Base-by-base conservation (phyloP, 768 basidiomycete species). In the Amylocystis lapponica region DNA sequence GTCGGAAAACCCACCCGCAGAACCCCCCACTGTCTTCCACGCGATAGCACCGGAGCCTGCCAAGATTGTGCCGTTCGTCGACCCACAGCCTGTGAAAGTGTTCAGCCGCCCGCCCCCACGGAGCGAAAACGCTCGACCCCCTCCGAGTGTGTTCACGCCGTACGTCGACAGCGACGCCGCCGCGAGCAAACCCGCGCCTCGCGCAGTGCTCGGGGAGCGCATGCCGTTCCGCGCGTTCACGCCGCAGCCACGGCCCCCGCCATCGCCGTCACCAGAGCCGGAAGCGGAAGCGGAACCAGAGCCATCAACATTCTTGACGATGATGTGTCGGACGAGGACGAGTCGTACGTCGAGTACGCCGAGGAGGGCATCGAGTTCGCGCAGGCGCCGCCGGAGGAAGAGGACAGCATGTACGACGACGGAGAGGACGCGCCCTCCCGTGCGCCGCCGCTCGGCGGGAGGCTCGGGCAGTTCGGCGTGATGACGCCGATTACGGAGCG, bases 401-500 rank as follows among this genome's bases (percentile, higher is more conserved):
- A 51, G 11, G 47, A 54, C 27, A 41, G 37, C 33, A 34, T 43
- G 31, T 43, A 41, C 9, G 46, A 45, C 33, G 46, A 57, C 17
- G 56, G 60, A 1, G 59, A 60, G 16, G 47, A 57, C 19, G 44
- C 57, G 13, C 53, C 55, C 3, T 48, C 53, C 9, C 53, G 60
- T 22, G 47, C 47, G 2, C 65, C 72, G 16, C 83, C 85, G 22
- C 68, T 83, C 39, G 84, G 83, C 13, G 82, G 86, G 14, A 77
- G 87, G 21, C 86, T 88, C 57, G 86, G 85, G 27, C 72, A 76
- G 45, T 87, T 97, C 65, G 82, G 86, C 57, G 83, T 94, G 43
- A 93, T 99, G 92, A 98, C 95, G 8, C 95, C 96, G 3, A 97
- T 98, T 62, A 90, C 90, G 11, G 96, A 99, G 63, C 75, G 94